phyloP scores from a whole-genome alignment of 1,284 basidiomycete genomes.

The Cystobasidium slooffiae region DNA sequence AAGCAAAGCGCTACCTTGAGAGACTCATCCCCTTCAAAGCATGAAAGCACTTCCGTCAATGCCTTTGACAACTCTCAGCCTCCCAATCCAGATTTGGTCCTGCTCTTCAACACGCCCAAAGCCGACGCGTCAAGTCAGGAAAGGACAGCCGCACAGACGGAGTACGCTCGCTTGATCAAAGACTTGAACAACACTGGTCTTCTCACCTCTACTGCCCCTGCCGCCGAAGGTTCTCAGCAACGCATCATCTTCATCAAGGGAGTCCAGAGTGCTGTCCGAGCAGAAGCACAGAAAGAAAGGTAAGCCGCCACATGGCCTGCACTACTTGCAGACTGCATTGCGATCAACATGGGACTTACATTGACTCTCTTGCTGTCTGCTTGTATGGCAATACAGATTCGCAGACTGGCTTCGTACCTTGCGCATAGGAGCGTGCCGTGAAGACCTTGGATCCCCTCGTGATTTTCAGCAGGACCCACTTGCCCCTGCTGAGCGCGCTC shows the following conservation, averaged over 20 bases:
- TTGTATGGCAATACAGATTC: slow-evolving; percentile 60
- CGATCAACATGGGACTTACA: too few relatives aligned
- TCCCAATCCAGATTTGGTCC: slow-evolving; percentile 40
- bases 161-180: slow-evolving; percentile 69
- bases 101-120: slow-evolving; percentile 25
- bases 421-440: slow-evolving; percentile 59
- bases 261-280: slow-evolving; percentile 65
- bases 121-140: slow-evolving; percentile 16
- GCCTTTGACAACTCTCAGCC: slow-evolving; percentile 3
- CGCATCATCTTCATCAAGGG: slow-evolving; percentile 80
- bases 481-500: slow-evolving; percentile 72
- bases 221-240: slow-evolving; percentile 70
- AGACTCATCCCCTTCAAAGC: not conserved
- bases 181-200: slow-evolving; percentile 68
- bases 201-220: slow-evolving; percentile 71
- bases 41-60: not conserved
- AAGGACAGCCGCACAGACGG: slow-evolving; percentile 54
- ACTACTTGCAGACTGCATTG: not conserved
- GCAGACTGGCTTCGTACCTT: slow-evolving; percentile 69
- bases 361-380: slow-evolving; percentile 44
- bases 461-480: slow-evolving; percentile 62
- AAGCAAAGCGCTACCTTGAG: not conserved
- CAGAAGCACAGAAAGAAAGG: slow-evolving; percentile 15
- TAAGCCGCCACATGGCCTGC: not conserved
- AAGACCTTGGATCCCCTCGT: slow-evolving; percentile 58